Conservation (phyloP, 306 rosid genomes). For the Cicer chorassanicum region DNA sequence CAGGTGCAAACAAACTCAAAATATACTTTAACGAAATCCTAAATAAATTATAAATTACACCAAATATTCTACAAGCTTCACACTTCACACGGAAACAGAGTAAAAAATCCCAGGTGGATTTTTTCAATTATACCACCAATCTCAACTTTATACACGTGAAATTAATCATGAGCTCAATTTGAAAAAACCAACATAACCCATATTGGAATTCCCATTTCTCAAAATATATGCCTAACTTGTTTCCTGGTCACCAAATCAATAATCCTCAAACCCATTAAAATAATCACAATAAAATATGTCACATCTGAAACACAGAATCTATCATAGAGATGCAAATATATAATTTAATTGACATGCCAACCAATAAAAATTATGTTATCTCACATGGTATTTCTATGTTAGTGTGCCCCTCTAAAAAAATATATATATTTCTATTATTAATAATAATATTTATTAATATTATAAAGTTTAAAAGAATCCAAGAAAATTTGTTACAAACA, state of each 20-base stretch:
- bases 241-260: slow-evolving; percentile 50
- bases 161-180: slow-evolving; percentile 48
- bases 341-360: slow-evolving; percentile 53
- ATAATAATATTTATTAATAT: slow-evolving; percentile 5
- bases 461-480: slow-evolving; percentile 52
- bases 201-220: slow-evolving; percentile 40
- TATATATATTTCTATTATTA: slow-evolving; percentile 5
- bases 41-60: too few relatives aligned
- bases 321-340: slow-evolving; percentile 46
- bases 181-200: slow-evolving; percentile 12
- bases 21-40: too few relatives aligned
- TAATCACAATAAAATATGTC: slow-evolving; percentile 40
- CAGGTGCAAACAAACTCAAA: too few relatives aligned
- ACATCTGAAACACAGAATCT: slow-evolving; percentile 43
- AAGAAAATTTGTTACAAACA: slow-evolving; percentile 60
- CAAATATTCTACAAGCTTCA: not conserved
- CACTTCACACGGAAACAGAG: slow-evolving; percentile 26
- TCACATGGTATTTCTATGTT: slow-evolving; percentile 71
- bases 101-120: slow-evolving; percentile 44
- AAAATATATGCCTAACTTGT: slow-evolving; percentile 44
- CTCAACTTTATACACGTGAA: slow-evolving; percentile 40
- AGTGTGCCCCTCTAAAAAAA: slow-evolving; percentile 45
- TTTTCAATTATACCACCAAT: slow-evolving; percentile 23
- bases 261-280: slow-evolving; percentile 35
- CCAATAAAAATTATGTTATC: slow-evolving; percentile 54